Conservation (phyloP, 768 basidiomycete species). For the Lyophyllum atratum region DNA sequence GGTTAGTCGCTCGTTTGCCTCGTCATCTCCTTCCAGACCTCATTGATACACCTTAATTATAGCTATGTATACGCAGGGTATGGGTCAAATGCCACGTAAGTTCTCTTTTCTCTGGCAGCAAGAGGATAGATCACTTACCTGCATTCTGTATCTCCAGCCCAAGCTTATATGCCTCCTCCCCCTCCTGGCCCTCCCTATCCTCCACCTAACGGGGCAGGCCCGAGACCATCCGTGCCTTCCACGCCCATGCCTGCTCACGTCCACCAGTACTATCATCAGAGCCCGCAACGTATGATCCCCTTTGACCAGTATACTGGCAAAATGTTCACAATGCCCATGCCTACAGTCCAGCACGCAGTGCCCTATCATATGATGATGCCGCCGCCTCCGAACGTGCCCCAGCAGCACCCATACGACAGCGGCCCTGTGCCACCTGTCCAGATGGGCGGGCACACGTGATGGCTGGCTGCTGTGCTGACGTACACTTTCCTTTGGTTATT, state of each 20-base stretch:
- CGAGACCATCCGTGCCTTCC: constrained; percentile 88
- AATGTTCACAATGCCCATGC: constrained; percentile 28
- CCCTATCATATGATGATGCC: constrained; percentile 95
- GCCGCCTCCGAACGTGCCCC: constrained; percentile 66
- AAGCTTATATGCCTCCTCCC: constrained; percentile 78
- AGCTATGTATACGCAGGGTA: constrained; percentile 85
- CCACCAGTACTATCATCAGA: constrained; percentile 87
- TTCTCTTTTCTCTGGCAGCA: background rate
- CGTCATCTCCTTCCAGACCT: background rate
- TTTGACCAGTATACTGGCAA: constrained; percentile 23
- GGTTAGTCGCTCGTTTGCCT: constrained; percentile 43
- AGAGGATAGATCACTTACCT: constrained; percentile 1
- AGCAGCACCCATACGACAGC: constrained; percentile 77
- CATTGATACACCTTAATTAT: constrained; percentile 11
- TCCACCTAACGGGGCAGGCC: constrained; percentile 76
- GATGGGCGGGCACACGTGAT: constrained; percentile 78
- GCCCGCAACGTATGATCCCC: constrained; percentile 70
- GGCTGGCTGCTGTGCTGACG: background rate
- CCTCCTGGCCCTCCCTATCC: constrained; percentile 71
- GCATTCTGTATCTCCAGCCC: constrained; percentile 47
- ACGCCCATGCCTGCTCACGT: constrained; percentile 87
- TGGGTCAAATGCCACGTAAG: constrained; percentile 90
- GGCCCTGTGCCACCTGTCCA: constrained; percentile 68
- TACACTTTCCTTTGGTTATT: constrained; percentile 2
- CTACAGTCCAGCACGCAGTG: constrained; percentile 79